A percentile compares a stretch with the other conserved stretches of the same genome.
Evolutionary conservation across 495 filamentous ascomycete species (phyloP).

Genomic region (Aspergillus nanangensis): DNA sequence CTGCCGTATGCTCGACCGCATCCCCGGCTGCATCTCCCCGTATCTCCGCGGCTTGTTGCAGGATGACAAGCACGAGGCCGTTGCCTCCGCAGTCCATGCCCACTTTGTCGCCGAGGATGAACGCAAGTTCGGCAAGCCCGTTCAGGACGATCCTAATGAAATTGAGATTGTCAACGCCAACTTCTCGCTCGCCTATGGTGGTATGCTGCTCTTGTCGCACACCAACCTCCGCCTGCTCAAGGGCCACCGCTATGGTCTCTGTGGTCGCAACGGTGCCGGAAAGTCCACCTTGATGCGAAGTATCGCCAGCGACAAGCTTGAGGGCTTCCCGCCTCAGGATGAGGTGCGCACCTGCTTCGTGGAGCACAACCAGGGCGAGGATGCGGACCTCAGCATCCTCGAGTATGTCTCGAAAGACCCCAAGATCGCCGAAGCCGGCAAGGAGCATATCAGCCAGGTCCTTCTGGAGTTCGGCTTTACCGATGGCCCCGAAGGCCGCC

Average conservation of each 20-base stretch:
- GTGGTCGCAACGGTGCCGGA: slow-evolving; percentile 92
- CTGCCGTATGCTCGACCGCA: slow-evolving; percentile 70
- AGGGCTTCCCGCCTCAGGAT: slow-evolving; percentile 91
- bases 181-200: slow-evolving; percentile 96
- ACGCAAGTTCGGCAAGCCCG: slow-evolving; percentile 78
- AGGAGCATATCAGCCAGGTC: slow-evolving; percentile 75
- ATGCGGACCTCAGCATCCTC: slow-evolving; percentile 90
- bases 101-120: slow-evolving; percentile 78
- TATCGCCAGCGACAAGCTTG: slow-evolving; percentile 91
- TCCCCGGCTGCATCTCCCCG: slow-evolving; percentile 58
- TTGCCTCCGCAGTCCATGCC: slow-evolving; percentile 61
- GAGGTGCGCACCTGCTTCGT: slow-evolving; percentile 95
- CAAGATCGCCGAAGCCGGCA: slow-evolving; percentile 65
- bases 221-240: slow-evolving; percentile 92
- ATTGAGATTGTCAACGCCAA: slow-evolving; percentile 96
- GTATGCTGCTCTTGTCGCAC: slow-evolving; percentile 95
- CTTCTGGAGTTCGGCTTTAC: slow-evolving; percentile 92
- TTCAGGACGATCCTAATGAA: slow-evolving; percentile 80
- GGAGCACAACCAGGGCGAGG: slow-evolving; percentile 97
- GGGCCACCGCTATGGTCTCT: slow-evolving; percentile 95
- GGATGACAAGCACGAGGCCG: slow-evolving; percentile 49
- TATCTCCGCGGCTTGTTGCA: slow-evolving; percentile 72
- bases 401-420: slow-evolving; percentile 88
- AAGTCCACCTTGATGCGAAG: slow-evolving; percentile 98
- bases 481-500: slow-evolving; percentile 79